Conservation (phyloP, 441 rosid genomes). For the Pelargonium citronellum region DNA sequence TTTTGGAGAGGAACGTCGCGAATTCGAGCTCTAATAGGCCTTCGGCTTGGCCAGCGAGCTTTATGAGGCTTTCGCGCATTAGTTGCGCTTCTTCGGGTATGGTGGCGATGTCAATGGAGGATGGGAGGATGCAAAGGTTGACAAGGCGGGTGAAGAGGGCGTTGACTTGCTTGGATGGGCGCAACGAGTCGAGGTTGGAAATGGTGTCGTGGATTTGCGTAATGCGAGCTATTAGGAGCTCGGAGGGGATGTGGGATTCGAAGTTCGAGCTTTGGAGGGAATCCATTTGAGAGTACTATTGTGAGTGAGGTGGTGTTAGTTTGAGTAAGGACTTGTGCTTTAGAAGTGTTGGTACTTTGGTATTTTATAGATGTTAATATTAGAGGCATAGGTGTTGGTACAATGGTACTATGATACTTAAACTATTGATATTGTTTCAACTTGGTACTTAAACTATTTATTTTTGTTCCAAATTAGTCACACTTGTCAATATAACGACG, state of each 20-base stretch:
- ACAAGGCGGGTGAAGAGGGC: conserved; percentile 35
- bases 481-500: too few relatives aligned
- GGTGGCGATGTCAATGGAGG: conserved; percentile 25
- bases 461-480: too few relatives aligned
- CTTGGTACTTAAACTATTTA: too few relatives aligned
- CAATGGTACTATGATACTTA: too few relatives aligned
- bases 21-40: conserved; percentile 35
- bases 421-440: too few relatives aligned
- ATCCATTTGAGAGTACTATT: conserved; percentile 19
- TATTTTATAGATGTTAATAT: too few relatives aligned
- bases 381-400: too few relatives aligned
- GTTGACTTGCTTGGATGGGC: conserved; percentile 37
- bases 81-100: conserved; percentile 22
- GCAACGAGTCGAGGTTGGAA: conserved; percentile 33
- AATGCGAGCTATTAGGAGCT: conserved; percentile 27
- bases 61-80: conserved; percentile 30
- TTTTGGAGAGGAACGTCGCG: conserved; percentile 28
- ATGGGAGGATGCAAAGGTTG: conserved; percentile 30
- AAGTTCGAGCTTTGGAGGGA: conserved; percentile 21
- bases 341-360: too few relatives aligned
- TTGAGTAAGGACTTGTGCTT: background rate
- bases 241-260: conserved; percentile 16
- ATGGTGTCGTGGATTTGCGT: conserved; percentile 27
- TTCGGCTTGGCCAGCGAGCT: conserved; percentile 29
- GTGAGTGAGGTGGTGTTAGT: background rate